phyloP scores from a whole-genome alignment of 1,284 basidiomycete species.

The Meira nashicola region DNA sequence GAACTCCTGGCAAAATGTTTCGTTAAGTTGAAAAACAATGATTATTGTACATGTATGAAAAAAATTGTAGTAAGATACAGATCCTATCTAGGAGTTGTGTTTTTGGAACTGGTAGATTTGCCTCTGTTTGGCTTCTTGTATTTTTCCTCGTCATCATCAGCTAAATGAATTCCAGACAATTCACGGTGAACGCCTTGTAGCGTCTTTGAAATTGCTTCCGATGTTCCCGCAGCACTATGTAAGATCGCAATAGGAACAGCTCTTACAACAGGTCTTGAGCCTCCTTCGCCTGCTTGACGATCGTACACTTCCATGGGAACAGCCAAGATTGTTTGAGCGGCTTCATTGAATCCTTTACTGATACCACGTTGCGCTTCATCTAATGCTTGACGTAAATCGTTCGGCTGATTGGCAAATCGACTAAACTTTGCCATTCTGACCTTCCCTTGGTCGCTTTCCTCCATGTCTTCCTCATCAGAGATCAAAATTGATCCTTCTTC shows the following conservation, averaged over 20 bases:
- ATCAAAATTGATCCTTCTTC: constrained; percentile 53
- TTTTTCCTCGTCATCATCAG: constrained; percentile 28
- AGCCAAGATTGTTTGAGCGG: constrained; percentile 94
- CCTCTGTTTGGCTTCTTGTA: constrained; percentile 24
- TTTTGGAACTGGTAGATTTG: too few relatives aligned
- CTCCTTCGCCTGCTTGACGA: constrained; percentile 15
- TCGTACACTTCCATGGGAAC: constrained; percentile 99
- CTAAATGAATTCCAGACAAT: constrained; percentile 33
- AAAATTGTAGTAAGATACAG: too few relatives aligned
- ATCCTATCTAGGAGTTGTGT: too few relatives aligned
- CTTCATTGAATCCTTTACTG: constrained; percentile 64
- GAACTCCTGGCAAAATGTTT: too few relatives aligned
- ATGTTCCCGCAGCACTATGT: constrained; percentile 93
- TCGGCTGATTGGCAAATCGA: constrained; percentile 84
- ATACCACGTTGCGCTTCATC: constrained; percentile 81
- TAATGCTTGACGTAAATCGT: constrained; percentile 77
- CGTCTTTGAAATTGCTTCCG: constrained; percentile 91
- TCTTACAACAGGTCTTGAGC: constrained; percentile 67
- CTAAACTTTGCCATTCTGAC: constrained; percentile 58
- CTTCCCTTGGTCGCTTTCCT: constrained; percentile 8
- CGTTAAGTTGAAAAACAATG: too few relatives aligned
- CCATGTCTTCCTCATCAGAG: constrained; percentile 11
- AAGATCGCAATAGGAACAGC: constrained; percentile 94
- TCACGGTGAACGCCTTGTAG: constrained; percentile 82
- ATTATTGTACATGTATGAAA: too few relatives aligned